These are phyloP conservation scores for Solanum gandarillasii DNA, from an alignment of 257 asterid species.

Conservation along the genomic window DNA sequence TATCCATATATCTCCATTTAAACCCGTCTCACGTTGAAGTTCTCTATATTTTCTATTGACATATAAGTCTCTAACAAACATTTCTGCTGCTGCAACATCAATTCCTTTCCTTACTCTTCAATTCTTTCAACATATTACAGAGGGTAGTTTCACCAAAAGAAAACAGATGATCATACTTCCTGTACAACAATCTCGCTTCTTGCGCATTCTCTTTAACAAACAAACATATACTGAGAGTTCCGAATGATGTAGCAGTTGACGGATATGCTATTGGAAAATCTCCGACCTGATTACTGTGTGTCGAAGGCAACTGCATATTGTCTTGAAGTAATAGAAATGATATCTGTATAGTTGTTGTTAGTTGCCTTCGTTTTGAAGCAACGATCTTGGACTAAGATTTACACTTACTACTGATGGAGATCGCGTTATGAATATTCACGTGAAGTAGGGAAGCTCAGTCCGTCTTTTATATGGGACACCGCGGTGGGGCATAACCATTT, in stretches of 20 bases:
- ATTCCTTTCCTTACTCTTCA: background rate
- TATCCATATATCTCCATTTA: background rate
- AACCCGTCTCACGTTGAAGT: background rate
- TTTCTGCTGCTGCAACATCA: background rate
- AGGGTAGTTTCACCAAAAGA: background rate
- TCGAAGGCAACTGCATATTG: background rate
- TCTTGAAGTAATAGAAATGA: background rate
- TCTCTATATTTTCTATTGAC: background rate
- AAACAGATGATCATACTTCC: background rate
- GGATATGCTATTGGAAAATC: background rate
- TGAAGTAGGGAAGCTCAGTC: slow-evolving; percentile 55
- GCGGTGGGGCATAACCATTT: slow-evolving; percentile 86
- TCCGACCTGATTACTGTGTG: background rate
- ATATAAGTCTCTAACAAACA: background rate
- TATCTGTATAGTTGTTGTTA: background rate
- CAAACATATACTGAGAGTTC: background rate
- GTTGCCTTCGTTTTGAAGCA: background rate
- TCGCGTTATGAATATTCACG: slow-evolving; percentile 7
- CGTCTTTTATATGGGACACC: slow-evolving; percentile 65
- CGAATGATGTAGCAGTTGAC: background rate
- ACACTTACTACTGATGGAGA: background rate
- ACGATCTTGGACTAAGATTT: background rate
- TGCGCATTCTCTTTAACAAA: background rate
- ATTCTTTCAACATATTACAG: background rate
- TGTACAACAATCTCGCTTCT: background rate